Evolutionary conservation across 2,329 filamentous ascomycete species (phyloP).

Genomic region (Dactylellina drechsleri): DNA sequence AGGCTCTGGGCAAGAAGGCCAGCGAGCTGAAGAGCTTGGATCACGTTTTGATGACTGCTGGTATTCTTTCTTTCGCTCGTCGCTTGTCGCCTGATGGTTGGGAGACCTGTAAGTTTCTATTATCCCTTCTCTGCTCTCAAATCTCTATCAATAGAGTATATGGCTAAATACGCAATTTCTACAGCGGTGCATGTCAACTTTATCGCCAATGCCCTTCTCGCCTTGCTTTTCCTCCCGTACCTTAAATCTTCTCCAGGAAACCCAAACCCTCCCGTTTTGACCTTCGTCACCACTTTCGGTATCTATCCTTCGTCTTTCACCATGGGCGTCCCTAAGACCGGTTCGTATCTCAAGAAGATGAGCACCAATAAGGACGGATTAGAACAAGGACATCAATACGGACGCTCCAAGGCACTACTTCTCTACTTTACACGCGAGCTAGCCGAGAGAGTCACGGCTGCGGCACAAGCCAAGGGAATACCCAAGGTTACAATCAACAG

Average conservation of each 20-base stretch:
- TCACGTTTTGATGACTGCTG: conserved; percentile 62
- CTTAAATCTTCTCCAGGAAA: conserved; percentile 61
- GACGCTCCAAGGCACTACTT: conserved; percentile 62
- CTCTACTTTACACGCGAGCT: conserved; percentile 62
- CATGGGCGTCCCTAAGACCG: conserved; percentile 60
- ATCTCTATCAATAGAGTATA: background rate
- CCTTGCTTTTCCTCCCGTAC: conserved; percentile 60
- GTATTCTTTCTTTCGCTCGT: conserved; percentile 61
- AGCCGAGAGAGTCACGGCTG: conserved; percentile 58
- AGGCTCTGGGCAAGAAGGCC: conserved; percentile 59
- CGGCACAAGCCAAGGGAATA: conserved; percentile 54
- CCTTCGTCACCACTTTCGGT: conserved; percentile 62
- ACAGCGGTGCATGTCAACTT: conserved; percentile 62
- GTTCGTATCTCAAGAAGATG: conserved; percentile 61
- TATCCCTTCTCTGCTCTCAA: conserved; percentile 12
- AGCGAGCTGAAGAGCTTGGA: conserved; percentile 59
- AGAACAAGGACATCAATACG: conserved; percentile 62
- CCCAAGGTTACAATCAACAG: conserved; percentile 62
- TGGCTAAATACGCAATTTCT: conserved; percentile 6
- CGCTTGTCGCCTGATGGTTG: conserved; percentile 62
- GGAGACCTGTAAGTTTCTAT: conserved; percentile 60
- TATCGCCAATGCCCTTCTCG: conserved; percentile 61
- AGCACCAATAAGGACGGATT: conserved; percentile 62
- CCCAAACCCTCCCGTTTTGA: conserved; percentile 61
- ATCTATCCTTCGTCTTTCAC: conserved; percentile 62